Conservation (phyloP, 2,329 filamentous ascomycete genomes). For the Venturia nashicola region DNA sequence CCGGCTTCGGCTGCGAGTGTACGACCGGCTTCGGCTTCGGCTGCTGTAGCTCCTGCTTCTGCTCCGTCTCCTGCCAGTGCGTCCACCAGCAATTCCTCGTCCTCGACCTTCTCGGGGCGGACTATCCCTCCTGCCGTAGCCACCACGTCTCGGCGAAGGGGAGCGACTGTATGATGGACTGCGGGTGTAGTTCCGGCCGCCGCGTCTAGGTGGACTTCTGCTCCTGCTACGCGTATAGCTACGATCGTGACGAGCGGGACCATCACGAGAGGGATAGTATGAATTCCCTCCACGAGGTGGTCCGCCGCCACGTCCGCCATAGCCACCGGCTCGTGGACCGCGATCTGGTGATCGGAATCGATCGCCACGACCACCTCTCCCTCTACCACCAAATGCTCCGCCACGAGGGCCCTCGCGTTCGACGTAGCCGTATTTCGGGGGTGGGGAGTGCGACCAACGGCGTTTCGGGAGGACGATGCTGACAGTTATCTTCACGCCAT, state of each 20-base stretch:
- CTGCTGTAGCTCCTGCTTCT: conserved; percentile 19
- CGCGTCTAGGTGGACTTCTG: conserved; percentile 2
- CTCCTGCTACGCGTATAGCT: conserved; percentile 7
- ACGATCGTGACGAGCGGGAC: neutral
- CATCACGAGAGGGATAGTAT: neutral
- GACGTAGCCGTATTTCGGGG: conserved; percentile 25
- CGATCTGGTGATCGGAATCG: neutral
- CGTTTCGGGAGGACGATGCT: conserved; percentile 77
- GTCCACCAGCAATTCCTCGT: conserved; percentile 9
- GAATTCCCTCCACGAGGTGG: neutral
- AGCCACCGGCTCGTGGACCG: neutral
- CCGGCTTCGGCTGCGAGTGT: conserved; percentile 8
- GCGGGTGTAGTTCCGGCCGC: conserved; percentile 14
- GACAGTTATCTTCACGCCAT: conserved; percentile 71
- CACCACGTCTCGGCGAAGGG: conserved; percentile 15
- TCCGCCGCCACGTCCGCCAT: conserved; percentile 4
- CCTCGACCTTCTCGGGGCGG: conserved; percentile 9
- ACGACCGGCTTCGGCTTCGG: conserved; percentile 7
- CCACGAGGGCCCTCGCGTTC: conserved; percentile 14
- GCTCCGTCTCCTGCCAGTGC: conserved; percentile 18
- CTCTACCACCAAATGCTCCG: conserved; percentile 13
- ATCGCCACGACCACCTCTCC: conserved; percentile 9
- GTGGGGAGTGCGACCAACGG: conserved; percentile 71
- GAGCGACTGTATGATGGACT: conserved; percentile 18
- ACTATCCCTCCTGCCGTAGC: conserved; percentile 26